Evolutionary conservation across 208 protist genomes (phyloP), one percentile per base, ranked within the genome.

Genomic region (Leishmania martiniquensis): DNA sequence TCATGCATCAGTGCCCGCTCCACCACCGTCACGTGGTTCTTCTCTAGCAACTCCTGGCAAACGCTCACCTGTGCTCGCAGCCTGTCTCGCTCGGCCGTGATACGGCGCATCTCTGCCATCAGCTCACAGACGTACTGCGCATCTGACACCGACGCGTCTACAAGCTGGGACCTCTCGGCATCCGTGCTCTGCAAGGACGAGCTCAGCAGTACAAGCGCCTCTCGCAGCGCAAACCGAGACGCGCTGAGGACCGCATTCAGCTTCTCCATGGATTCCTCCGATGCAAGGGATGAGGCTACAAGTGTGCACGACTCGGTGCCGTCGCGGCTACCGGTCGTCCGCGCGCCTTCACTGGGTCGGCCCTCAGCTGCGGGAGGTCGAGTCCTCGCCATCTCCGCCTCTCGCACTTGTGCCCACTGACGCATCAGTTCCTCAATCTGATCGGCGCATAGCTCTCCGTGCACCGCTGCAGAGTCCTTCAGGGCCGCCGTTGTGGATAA

Each of bases 1-100:
- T 95, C 88, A 60, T 95, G 91, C 86, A 92, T 89, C 63, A 94
- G 63, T 32, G 87, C 89, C 29, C 87, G 84, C 80, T 96, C 91
- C 47, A 94, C 82, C 29, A 93, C 84, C 13, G 86, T 85, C 13
- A 97, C 81, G 65, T 92, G 87, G 80, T 96, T 87, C 76, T 87
- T 86, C 47, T 96, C 87, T 44, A 97, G 93, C n/a, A 96, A 59
- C 13, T 81, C 83, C 29, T 87, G 81, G 75, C 85, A 87, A 4
- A 84, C 68, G 34, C 75, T 75, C 45, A 97, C 78, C 51, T 87
- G 72, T 1, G 65, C 71, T 3, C 82, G 75, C 65, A 90, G 77
- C 0, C 29, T 37, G 49, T 95, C 88, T 5, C 87, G 89, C 60
- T 96, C 83, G 1, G 37, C 44, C 13, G 85, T 91, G 10, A 95